Base-by-base conservation (phyloP, 371 early-diverging fungal genomes). In the Batkoa obscura region DNA sequence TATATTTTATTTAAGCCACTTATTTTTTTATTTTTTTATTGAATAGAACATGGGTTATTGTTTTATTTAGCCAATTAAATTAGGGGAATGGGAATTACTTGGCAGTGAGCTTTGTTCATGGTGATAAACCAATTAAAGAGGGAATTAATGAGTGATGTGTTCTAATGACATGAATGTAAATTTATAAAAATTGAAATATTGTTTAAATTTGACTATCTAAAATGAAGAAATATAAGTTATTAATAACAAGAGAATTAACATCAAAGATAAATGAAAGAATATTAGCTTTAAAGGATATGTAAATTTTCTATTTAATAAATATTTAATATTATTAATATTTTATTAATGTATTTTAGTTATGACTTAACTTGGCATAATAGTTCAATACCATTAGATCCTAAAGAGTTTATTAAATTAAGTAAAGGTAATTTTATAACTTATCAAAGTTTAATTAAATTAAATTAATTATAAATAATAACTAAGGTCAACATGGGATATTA, bases 401-500 rank as follows among this genome's bases (percentile, higher is more conserved):
- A 17, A 31, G 2, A 48, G 13, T 30, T 17, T 12, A 23, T 30
- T 23, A 0, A 43, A 1, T 6, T n/a, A 4, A 4, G 6, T 13
- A 12, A 48, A 48, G 48, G 48, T 48, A 48, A 6, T 17, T 48
- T 15, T 48, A 13, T 31, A 48, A 31, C 23, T 6, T 48, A 9
- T 45, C 15, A 45, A n/a, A n/a, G n/a, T 3, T 45, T 39, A 13
- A 48, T 48, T 2, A n/a, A 5, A 5, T 2, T 48, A 48, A 9
- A 6, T 31, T 4, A n/a, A n/a, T n/a, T 48, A 32, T 30, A n/a
- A n/a, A 5, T 31, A 30, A 2, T 3, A 35, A n/a, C 23, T 45
- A 53, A 63, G 80, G 74, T 49, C 76, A 71, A 0, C 69, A 78
- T 41, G 88, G 79, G 0, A 66, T 83, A 13, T 53, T 87, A 5